phyloP scores from a whole-genome alignment of 2,329 filamentous ascomycete genomes.

The Alternaria gansuensis region DNA sequence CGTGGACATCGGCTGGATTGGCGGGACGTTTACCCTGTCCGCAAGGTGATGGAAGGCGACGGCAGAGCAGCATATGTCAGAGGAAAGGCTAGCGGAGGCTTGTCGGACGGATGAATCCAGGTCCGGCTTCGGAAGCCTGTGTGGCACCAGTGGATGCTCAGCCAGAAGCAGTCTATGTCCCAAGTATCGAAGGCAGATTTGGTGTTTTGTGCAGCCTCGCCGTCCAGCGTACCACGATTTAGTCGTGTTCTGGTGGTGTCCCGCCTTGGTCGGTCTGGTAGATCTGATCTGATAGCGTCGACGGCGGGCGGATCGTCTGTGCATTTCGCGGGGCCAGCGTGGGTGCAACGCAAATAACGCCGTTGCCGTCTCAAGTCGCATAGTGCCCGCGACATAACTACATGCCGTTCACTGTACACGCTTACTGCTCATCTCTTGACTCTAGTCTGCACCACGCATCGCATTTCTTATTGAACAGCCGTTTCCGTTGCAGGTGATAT shows the following conservation, averaged over 20 bases:
- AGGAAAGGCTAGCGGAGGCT: slow-evolving; percentile 20
- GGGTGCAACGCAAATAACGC: slow-evolving; percentile 32
- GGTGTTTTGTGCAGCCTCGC: slow-evolving; percentile 10
- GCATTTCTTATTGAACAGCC: slow-evolving; percentile 16
- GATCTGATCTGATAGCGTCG: slow-evolving; percentile 25
- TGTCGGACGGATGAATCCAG: slow-evolving; percentile 14
- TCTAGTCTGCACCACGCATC: slow-evolving; percentile 12
- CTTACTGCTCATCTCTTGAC: not conserved
- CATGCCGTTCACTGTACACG: slow-evolving; percentile 17
- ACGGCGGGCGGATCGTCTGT: slow-evolving; percentile 28
- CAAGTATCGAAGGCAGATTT: slow-evolving; percentile 8
- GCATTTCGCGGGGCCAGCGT: slow-evolving; percentile 30
- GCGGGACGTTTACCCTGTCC: slow-evolving; percentile 13
- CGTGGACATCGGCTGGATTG: slow-evolving; percentile 13
- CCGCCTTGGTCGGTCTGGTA: slow-evolving; percentile 14
- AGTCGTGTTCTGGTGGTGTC: slow-evolving; percentile 3
- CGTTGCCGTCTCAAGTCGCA: slow-evolving; percentile 25
- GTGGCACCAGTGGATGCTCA: not conserved
- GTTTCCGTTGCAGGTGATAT: slow-evolving; percentile 23
- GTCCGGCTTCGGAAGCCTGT: slow-evolving; percentile 9
- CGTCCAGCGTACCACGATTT: slow-evolving; percentile 10
- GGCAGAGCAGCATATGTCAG: slow-evolving; percentile 17
- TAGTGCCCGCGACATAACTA: slow-evolving; percentile 19
- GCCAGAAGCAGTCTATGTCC: slow-evolving; percentile 1
- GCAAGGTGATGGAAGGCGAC: slow-evolving; percentile 1